Evolutionary conservation across 2,329 filamentous ascomycete genomes (phyloP), one percentile per base, ranked within the genome.

Genomic region (Ophiobolus disseminans): DNA sequence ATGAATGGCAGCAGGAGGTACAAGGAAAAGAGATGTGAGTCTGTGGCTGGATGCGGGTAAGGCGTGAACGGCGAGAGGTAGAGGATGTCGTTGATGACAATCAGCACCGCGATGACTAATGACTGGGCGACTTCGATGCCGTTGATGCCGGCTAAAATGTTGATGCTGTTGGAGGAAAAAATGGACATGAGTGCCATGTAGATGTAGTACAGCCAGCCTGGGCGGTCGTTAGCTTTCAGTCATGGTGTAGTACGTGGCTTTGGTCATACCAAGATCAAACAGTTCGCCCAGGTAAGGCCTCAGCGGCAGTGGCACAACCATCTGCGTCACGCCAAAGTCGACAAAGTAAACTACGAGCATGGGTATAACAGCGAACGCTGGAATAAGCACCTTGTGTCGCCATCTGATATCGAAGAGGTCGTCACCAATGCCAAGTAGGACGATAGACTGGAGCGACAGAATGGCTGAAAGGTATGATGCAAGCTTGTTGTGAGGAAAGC

Each of bases 71-170:
- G 84, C 3, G 80, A 75, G 40, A 97, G 84, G 75, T 97, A 99
- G 57, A 97, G 82, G 42, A 83, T 79, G 73, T 97, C 94, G 77
- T 99, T 99, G 70, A 91, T 77, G 50, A 88, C 84, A 59, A 99
- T 84, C 40, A 97, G 82, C 43, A 86, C 73, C 20, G 92, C 93
- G 69, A 99, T 90, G 56, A 96, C 89, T 55, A 99, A 80, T 50
- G 91, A 97, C 76, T 99, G 94, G 9, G 89, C 86, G 45, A 97
- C 94, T 74, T 99, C 94, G 71, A 99, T 94, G 45, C 94, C 94
- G 74, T 99, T 99, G 75, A 99, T 90, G n/a, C 94, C 94, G 0
- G 94, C 94, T n/a, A 99, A 80, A 76, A 99, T 99, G 79, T 99
- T 99, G 83, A 99, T 99, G 74, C 91, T 91, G 77, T 99, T 97